Evolutionary conservation across 2,329 filamentous ascomycete species (phyloP).

Genomic region (Penicillium sp.): DNA sequence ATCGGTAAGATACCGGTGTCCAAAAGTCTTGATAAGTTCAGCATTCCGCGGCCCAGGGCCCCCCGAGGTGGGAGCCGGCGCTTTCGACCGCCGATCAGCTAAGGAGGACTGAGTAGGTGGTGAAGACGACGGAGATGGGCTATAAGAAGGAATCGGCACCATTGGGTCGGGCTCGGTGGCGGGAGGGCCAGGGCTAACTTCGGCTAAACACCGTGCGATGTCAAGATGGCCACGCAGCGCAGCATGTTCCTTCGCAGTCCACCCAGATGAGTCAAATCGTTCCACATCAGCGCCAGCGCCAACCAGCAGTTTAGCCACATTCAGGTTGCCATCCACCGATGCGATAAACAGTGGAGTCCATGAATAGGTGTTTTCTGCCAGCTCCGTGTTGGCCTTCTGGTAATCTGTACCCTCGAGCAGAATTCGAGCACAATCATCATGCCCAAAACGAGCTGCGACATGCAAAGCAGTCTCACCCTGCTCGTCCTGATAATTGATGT

Average conservation of each 20-base stretch:
- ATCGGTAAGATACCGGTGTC: constrained; percentile 88
- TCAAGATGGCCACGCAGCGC: constrained; percentile 83
- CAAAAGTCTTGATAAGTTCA: constrained; percentile 91
- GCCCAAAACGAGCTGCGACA: constrained; percentile 84
- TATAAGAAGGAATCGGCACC: constrained; percentile 29
- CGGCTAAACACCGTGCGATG: constrained; percentile 70
- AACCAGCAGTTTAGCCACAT: constrained; percentile 74
- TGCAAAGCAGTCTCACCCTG: constrained; percentile 90
- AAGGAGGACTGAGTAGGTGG: constrained; percentile 41
- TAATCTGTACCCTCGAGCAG: constrained; percentile 69
- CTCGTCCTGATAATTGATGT: constrained; percentile 91
- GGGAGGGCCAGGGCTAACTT: constrained; percentile 52
- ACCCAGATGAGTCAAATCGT: constrained; percentile 80
- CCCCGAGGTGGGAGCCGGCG: constrained; percentile 35
- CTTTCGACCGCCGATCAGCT: constrained; percentile 45
- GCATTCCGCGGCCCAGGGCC: constrained; percentile 42
- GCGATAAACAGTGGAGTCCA: constrained; percentile 97
- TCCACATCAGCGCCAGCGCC: constrained; percentile 75
- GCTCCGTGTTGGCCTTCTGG: constrained; percentile 74
- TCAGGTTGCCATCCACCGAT: constrained; percentile 80
- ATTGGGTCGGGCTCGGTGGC: constrained; percentile 34
- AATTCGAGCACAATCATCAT: constrained; percentile 75
- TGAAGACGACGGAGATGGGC: constrained; percentile 37
- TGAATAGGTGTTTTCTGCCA: constrained; percentile 78
- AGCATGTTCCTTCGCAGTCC: constrained; percentile 92